Evolutionary conservation across 2,329 filamentous ascomycete species (phyloP).

Genomic region (Ceratocystis diversiconidia): DNA sequence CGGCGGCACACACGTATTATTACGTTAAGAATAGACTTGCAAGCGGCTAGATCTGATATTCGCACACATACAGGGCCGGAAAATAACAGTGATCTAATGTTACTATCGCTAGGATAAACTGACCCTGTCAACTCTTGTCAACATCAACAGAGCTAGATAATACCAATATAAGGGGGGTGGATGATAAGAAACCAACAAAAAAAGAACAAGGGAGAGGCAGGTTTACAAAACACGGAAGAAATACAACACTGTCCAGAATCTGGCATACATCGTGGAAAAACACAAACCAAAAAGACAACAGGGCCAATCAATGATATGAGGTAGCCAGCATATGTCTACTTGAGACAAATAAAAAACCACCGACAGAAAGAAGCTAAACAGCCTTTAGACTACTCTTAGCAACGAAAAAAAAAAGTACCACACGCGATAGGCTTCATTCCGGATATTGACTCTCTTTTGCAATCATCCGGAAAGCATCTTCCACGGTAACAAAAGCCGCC

Average conservation of each 20-base stretch:
- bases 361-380: no score
- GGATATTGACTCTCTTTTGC: not conserved
- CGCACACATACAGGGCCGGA: not conserved
- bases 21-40: not conserved
- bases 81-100: no score
- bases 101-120: no score
- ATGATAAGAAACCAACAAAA: no score
- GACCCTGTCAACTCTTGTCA: no score
- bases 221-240: not conserved
- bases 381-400: no score
- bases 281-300: not conserved
- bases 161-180: not conserved
- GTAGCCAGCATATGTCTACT: no score
- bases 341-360: no score
- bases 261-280: not conserved
- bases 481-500: conserved; percentile 53
- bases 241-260: conserved; percentile 5
- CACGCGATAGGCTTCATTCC: not conserved
- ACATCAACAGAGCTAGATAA: not conserved
- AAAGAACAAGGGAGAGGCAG: not conserved
- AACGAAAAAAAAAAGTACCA: no score
- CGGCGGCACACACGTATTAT: not conserved
- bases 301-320: not conserved
- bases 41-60: not conserved
- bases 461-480: not conserved